Percentiles rank a stretch among this genome's conserved stretches.
Conservation (phyloP, 345 rosid species). For the Pistacia vera region DNA sequence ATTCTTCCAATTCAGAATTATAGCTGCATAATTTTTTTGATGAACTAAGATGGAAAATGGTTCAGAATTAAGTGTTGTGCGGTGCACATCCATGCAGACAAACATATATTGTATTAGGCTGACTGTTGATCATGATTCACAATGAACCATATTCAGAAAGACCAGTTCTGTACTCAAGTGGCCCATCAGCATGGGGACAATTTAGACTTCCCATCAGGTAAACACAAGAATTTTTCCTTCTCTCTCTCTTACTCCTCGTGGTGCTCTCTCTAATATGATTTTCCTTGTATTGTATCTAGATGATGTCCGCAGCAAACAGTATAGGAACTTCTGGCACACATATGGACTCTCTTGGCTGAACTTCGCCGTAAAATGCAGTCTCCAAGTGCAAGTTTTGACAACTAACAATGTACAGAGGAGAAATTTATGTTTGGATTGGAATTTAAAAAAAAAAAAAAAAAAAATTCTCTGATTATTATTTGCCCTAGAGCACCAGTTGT, state of each 20-base stretch:
- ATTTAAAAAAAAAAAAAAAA: too few species aligned
- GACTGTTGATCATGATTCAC: background rate
- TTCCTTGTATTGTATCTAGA: conserved; percentile 30
- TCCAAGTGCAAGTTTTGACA: conserved; percentile 32
- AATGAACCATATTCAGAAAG: conserved; percentile 45
- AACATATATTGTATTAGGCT: background rate
- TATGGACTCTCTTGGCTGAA: conserved; percentile 61
- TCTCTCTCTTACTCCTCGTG: background rate
- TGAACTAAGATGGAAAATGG: background rate
- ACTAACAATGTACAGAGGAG: conserved; percentile 18
- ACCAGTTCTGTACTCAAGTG: conserved; percentile 57
- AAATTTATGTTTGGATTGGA: conserved; percentile 7
- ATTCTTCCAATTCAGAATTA: background rate
- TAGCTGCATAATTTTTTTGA: background rate
- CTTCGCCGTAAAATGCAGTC: conserved; percentile 48
- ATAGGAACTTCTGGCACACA: conserved; percentile 41
- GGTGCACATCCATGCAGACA: background rate
- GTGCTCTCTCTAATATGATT: background rate
- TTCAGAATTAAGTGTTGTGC: background rate
- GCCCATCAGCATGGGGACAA: conserved; percentile 50
- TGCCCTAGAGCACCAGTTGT: conserved; percentile 20
- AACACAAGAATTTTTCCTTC: background rate
- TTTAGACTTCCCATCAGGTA: conserved; percentile 74
- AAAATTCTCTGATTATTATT: background rate
- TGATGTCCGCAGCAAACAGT: conserved; percentile 34